Conservation (phyloP, 495 filamentous ascomycete genomes). For the Bombardia bombarda region DNA sequence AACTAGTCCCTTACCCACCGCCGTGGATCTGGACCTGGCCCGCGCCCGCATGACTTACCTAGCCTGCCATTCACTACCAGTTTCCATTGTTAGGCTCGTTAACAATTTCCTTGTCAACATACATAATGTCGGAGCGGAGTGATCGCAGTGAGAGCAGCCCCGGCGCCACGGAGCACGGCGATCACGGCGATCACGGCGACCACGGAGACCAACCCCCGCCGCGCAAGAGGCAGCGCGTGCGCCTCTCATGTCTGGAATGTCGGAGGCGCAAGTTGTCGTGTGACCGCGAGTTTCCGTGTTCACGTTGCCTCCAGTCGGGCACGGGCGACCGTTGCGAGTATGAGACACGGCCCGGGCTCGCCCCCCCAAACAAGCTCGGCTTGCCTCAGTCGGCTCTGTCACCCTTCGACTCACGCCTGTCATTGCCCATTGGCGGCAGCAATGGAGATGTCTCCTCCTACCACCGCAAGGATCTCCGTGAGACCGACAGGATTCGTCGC, state of each 20-base stretch:
- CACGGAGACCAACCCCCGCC: conserved; percentile 26
- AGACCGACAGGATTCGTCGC: conserved; percentile 38
- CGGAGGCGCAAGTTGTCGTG: conserved; percentile 43
- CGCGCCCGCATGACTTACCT: too few relatives aligned
- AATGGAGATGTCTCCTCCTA: conserved; percentile 6
- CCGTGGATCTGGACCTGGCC: too few relatives aligned
- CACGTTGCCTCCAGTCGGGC: conserved; percentile 43
- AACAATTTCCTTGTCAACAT: too few relatives aligned
- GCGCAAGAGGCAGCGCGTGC: conserved; percentile 40
- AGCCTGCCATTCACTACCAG: too few relatives aligned
- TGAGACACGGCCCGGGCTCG: conserved; percentile 38
- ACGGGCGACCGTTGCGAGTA: conserved; percentile 42
- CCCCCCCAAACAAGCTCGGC: conserved; percentile 29
- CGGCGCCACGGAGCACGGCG: neutral
- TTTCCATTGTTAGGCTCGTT: too few relatives aligned
- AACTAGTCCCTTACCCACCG: too few relatives aligned
- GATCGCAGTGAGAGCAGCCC: conserved; percentile 11
- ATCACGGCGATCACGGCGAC: conserved; percentile 15
- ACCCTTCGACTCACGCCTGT: conserved; percentile 26
- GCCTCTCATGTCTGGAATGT: conserved; percentile 43
- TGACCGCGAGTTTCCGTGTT: conserved; percentile 43
- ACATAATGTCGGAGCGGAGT: conserved; percentile 27
- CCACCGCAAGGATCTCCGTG: conserved; percentile 26
- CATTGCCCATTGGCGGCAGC: conserved; percentile 17
- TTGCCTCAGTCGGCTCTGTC: conserved; percentile 23